Base-by-base conservation (phyloP, 2,329 filamentous ascomycete species). In the Venturia effusa region DNA sequence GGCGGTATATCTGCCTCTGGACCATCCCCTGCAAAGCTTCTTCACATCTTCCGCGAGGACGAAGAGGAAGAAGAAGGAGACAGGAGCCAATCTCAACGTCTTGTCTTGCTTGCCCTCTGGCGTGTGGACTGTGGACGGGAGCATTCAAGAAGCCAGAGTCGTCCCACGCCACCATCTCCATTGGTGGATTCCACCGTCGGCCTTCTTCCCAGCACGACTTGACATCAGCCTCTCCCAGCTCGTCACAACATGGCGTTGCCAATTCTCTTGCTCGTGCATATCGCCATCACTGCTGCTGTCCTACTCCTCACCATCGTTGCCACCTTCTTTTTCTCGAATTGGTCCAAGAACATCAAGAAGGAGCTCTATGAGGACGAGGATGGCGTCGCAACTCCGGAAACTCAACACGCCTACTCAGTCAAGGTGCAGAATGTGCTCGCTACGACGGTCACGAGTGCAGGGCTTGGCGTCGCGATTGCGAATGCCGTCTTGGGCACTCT, bases 371-470 rank as follows among this genome's bases (percentile, higher is more conserved):
- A 85, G 68, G 89, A 92, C 70, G 75, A 80, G 66, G 89, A 92
- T 74, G 89, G 89, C 60, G 79, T 81, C 67, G 87, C 86, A 39
- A 88, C 85, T 0, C 79, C 83, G 48, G 84, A 88, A 70, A 84
- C 85, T 1, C 71, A 85, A 62, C 79, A 80, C 27, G 79, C 79
- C 45, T 92, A 87, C 70, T 88, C 87, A 34, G 81, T 84, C 67
- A 83, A 77, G 64, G 69, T 79, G 64, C 80, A 85, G 63, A 88
- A 87, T 70, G 66, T 77, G 4, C 71, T 79, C 34, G 64, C 34
- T 40, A 63, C 51, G 2, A 22, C 43, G 22, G 27, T 66, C 3
- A 54, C 61, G 13, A 19, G 59, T 6, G 59, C 48, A 24, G 64
- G 62, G 15, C 64, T 66, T 51, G 61, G 39, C 6, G 55, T 66